Evolutionary conservation across 164 flowering plant species (phyloP), one percentile per base, ranked within the genome.

Genomic region (Malania oleifera): DNA sequence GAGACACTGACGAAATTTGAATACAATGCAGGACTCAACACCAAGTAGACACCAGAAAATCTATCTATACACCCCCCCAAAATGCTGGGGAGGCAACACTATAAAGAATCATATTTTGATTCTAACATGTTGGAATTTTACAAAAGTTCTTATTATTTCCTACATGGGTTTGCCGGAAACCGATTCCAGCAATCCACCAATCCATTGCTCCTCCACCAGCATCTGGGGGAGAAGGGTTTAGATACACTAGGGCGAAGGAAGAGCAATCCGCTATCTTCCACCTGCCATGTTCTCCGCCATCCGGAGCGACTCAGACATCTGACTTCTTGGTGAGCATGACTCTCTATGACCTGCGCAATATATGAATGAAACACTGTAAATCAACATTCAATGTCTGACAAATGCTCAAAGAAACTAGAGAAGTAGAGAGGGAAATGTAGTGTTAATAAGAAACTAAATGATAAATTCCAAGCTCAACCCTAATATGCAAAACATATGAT

Each of bases 321-420:
- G 76, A 78, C 65, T 63, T 77, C 80, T 79, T 73, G 81, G 85
- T 74, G 84, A 84, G 75, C 78, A 77, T 70, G 78, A 81, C 72
- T 75, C 73, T 59, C 65, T 77, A 82, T 61, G 82, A 87, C 92
- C 95, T 90, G 92, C 82, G 72, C 40, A 56, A 48, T 20, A 35
- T 20, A 35, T 17, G 19, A 58, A 54, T 25, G 24, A 0, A 27
- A 22, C 18, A 8, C 50, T 26, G 35, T 26, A 40, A 22, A 34
- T 34, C 38, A 34, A 34, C 38, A 34, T 34, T 12, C 38, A 34
- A 34, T 12, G 10, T 34, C 10, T 7, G 10, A 34, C 11, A 7
- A 7, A 12, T 12, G 38, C 7, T 12, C 7, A 34, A 34, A 34
- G 11, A 34, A 34, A 34, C 0, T 34, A 1, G 7, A 34, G n/a